phyloP scores from a whole-genome alignment of 805 yeast genomes.

The Metschnikowia borealis region DNA sequence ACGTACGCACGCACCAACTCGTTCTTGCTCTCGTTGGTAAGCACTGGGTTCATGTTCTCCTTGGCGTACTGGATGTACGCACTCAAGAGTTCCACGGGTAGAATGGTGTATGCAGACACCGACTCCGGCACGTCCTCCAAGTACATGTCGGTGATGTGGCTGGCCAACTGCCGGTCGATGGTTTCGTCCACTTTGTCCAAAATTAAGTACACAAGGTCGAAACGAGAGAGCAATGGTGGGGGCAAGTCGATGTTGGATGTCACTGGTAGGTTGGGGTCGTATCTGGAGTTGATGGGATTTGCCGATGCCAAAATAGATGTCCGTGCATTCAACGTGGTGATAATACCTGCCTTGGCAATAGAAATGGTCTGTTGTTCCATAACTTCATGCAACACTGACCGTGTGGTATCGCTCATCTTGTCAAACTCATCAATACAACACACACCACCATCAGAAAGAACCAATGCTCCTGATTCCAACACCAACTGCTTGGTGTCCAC shows the following conservation, averaged over 20 bases:
- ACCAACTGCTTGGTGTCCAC: slow-evolving; percentile 90
- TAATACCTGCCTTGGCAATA: slow-evolving; percentile 97
- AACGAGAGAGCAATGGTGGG: slow-evolving; percentile 91
- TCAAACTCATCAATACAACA: slow-evolving; percentile 99
- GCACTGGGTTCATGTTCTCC: slow-evolving; percentile 72
- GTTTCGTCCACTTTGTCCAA: slow-evolving; percentile 88
- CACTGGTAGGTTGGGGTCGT: slow-evolving; percentile 92
- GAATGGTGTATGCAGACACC: slow-evolving; percentile 61
- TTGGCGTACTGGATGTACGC: slow-evolving; percentile 92
- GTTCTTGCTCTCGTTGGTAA: slow-evolving; percentile 75
- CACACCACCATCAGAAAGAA: slow-evolving; percentile 94
- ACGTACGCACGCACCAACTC: slow-evolving; percentile 87
- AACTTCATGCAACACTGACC: slow-evolving; percentile 95
- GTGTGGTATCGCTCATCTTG: slow-evolving; percentile 90
- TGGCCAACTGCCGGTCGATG: slow-evolving; percentile 80
- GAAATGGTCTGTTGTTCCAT: slow-evolving; percentile 99
- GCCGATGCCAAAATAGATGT: slow-evolving; percentile 96
- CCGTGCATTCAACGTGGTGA: slow-evolving; percentile 93
- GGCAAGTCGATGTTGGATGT: slow-evolving; percentile 94
- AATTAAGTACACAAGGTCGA: slow-evolving; percentile 88
- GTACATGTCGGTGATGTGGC: slow-evolving; percentile 87
- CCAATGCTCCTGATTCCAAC: slow-evolving; percentile 93
- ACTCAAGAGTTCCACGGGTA: slow-evolving; percentile 86
- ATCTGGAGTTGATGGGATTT: slow-evolving; percentile 92
- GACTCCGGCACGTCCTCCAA: slow-evolving; percentile 79